Evolutionary conservation across 805 yeast species (phyloP).

Genomic region (Kluyveromyces starmeri): DNA sequence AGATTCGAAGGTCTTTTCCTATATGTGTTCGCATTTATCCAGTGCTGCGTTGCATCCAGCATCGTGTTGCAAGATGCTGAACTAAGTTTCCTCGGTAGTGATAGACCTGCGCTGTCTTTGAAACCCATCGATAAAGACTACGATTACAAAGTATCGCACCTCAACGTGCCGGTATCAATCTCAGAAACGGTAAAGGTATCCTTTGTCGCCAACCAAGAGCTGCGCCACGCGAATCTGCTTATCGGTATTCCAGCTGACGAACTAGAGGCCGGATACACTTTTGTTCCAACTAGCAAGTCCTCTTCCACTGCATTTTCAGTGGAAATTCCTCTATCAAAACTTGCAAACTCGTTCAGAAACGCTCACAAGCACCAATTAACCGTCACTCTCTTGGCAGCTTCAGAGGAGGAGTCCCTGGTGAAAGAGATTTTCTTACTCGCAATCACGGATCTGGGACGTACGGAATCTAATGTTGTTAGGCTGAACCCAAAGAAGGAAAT

Average conservation of each 20-base stretch:
- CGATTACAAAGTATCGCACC: not conserved
- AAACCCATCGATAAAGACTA: not conserved
- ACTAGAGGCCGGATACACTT: conserved; percentile 17
- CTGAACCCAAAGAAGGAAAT: conserved; percentile 53
- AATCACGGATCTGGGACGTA: not conserved
- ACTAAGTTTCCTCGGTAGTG: not conserved
- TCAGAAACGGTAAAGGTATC: conserved; percentile 1
- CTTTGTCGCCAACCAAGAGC: not conserved
- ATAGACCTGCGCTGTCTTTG: not conserved
- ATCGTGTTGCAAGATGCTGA: not conserved
- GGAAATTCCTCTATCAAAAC: conserved; percentile 7
- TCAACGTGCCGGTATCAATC: conserved; percentile 1
- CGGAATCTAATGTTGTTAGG: conserved; percentile 8
- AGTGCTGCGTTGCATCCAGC: not conserved
- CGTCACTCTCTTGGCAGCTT: conserved; percentile 1
- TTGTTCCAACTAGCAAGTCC: conserved; percentile 14
- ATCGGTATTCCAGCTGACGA: conserved; percentile 20
- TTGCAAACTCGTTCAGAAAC: conserved; percentile 2
- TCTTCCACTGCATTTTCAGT: conserved; percentile 11
- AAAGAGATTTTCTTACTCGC: not conserved
- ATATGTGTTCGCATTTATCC: not conserved
- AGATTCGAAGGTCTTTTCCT: not conserved
- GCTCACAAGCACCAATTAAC: not conserved
- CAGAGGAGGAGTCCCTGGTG: not conserved
- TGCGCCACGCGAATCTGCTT: conserved; percentile 10